Percentiles rank a stretch among this genome's conserved stretches.
phyloP scores from a whole-genome alignment of 2,329 filamentous ascomycete species.

The Sporothrix pallida region DNA sequence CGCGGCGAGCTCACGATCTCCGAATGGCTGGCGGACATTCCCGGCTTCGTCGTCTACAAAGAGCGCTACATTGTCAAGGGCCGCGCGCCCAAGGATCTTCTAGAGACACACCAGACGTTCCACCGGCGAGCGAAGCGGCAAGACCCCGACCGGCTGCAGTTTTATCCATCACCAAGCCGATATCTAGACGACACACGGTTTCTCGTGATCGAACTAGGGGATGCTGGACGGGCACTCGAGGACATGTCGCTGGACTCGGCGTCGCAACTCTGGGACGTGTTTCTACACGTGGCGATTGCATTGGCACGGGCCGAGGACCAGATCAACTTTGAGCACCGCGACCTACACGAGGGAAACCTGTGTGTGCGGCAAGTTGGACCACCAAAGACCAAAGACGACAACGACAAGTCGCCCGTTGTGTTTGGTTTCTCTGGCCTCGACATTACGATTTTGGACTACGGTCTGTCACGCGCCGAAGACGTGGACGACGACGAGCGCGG shows the following conservation, averaged over 20 bases:
- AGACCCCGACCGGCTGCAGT: conserved; percentile 63
- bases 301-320: conserved; percentile 64
- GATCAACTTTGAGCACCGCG: conserved; percentile 63
- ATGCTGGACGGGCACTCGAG: conserved; percentile 66
- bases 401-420: conserved; percentile 45
- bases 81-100: conserved; percentile 57
- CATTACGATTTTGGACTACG: conserved; percentile 70
- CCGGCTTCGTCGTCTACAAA: conserved; percentile 70
- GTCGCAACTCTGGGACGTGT: conserved; percentile 67
- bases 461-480: conserved; percentile 61
- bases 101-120: conserved; percentile 66
- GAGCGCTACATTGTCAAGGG: conserved; percentile 66
- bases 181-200: conserved; percentile 65
- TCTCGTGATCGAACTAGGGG: conserved; percentile 66
- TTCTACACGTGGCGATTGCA: conserved; percentile 65
- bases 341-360: conserved; percentile 18
- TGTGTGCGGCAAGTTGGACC: conserved; percentile 51
- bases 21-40: conserved; percentile 67
- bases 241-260: conserved; percentile 58
- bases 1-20: conserved; percentile 67
- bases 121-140: conserved; percentile 60
- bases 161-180: conserved; percentile 65
- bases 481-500: conserved; percentile 46
- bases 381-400: conserved; percentile 38
- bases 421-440: conserved; percentile 67